Evolutionary conservation across 1,284 basidiomycete species (phyloP).

Genomic region (Erythrobasidium hasegawianum): DNA sequence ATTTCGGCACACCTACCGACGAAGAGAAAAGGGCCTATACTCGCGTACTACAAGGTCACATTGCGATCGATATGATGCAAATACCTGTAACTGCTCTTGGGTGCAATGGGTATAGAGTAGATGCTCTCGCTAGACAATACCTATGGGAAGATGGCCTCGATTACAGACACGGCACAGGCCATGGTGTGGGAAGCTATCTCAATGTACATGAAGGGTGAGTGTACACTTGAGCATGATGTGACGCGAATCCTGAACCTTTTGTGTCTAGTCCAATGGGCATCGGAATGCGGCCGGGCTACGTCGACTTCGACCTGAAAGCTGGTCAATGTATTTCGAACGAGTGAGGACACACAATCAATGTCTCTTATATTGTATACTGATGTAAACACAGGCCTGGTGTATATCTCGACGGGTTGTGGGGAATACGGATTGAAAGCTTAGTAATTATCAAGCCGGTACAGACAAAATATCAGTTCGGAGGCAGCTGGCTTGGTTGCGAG

Average conservation of each 20-base stretch:
- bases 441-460: constrained; percentile 65
- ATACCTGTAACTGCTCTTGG: constrained; percentile 78
- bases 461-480: constrained; percentile 79
- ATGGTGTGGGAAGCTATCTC: constrained; percentile 76
- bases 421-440: constrained; percentile 89
- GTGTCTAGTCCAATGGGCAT: constrained; percentile 76
- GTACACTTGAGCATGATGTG: not conserved
- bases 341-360: no score
- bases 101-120: constrained; percentile 73
- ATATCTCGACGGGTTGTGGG: constrained; percentile 78
- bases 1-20: constrained; percentile 78
- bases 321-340: constrained; percentile 90
- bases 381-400: no score
- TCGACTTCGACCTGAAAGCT: constrained; percentile 63
- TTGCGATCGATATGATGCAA: constrained; percentile 65
- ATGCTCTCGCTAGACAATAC: constrained; percentile 75
- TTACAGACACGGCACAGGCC: constrained; percentile 64
- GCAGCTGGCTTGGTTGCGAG: constrained; percentile 78
- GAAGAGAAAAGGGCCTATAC: constrained; percentile 88
- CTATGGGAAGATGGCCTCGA: constrained; percentile 90
- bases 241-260: no score
- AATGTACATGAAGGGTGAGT: constrained; percentile 79
- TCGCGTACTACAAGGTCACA: constrained; percentile 91
- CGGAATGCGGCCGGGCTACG: constrained; percentile 64
- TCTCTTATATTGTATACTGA: no score